A percentile compares a stretch with the other conserved stretches of the same genome.
Evolutionary conservation across 2,329 filamentous ascomycete genomes (phyloP).

Genomic region (Aspergillus sp.): DNA sequence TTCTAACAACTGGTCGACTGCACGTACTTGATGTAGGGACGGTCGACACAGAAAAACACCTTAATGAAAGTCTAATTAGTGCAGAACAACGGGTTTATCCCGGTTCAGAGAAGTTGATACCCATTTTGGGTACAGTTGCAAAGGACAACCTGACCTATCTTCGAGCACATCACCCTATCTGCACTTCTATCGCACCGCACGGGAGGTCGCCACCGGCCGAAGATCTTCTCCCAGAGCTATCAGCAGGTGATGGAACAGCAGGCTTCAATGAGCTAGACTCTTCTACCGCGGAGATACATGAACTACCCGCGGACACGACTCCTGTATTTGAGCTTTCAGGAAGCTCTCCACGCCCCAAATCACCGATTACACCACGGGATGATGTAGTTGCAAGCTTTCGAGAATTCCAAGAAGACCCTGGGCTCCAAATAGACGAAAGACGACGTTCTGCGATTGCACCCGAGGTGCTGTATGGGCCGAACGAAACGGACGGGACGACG

Average conservation of each 20-base stretch:
- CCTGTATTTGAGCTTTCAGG: constrained; percentile 42
- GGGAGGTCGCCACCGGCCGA: constrained; percentile 29
- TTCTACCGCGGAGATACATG: constrained; percentile 29
- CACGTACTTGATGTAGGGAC: constrained; percentile 58
- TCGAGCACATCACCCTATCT: constrained; percentile 55
- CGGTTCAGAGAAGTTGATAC: constrained; percentile 56
- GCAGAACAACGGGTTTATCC: constrained; percentile 36
- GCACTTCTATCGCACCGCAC: constrained; percentile 47
- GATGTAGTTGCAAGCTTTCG: neutral
- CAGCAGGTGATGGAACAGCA: constrained; percentile 29
- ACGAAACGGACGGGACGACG: neutral
- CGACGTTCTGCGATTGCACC: constrained; percentile 48
- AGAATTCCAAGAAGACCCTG: constrained; percentile 17
- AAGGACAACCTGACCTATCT: constrained; percentile 53
- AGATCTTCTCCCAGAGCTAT: constrained; percentile 34
- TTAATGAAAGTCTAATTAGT: constrained; percentile 18
- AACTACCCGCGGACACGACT: constrained; percentile 31
- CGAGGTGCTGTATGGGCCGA: constrained; percentile 38
- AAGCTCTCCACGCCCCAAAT: constrained; percentile 24
- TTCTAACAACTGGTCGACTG: constrained; percentile 53
- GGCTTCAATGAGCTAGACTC: constrained; percentile 32
- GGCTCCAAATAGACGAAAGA: constrained; percentile 36
- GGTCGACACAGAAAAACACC: constrained; percentile 38
- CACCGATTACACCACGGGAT: neutral
- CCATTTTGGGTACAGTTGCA: constrained; percentile 49